A percentile compares a stretch with the other conserved stretches of the same genome.
Evolutionary conservation across 2,329 filamentous ascomycete genomes (phyloP).

Genomic region (Graphiopsis chlorocephala): DNA sequence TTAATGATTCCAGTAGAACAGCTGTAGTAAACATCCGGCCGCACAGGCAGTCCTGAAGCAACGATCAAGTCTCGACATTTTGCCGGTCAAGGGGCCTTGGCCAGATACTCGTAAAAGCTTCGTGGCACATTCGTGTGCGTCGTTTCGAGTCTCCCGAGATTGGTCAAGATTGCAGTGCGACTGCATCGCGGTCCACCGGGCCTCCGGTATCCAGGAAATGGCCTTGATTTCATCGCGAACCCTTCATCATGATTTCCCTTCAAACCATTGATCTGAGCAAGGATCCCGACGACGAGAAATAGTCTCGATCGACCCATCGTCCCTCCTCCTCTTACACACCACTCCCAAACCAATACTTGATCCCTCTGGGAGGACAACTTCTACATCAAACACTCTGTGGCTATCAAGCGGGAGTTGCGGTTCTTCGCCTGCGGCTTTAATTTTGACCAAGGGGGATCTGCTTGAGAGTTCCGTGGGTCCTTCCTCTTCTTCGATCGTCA

Average conservation of each 20-base stretch:
- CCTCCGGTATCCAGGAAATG: neutral
- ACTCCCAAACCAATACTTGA: neutral
- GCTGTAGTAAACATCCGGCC: too few relatives aligned
- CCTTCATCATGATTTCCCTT: neutral
- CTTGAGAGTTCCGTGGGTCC: neutral
- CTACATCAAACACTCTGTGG: neutral
- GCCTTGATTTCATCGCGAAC: neutral
- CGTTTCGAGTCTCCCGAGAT: neutral
- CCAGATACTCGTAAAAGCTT: too few relatives aligned
- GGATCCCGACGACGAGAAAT: neutral
- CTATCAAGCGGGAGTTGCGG: neutral
- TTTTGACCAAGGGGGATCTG: neutral
- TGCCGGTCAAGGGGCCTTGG: neutral
- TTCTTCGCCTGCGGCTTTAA: neutral
- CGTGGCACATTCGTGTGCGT: neutral
- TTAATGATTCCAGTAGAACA: too few relatives aligned
- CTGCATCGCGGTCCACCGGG: neutral
- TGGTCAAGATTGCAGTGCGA: neutral
- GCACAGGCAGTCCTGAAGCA: too few relatives aligned
- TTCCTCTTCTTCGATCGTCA: constrained; percentile 27
- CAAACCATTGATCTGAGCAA: neutral
- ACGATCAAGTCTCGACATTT: too few relatives aligned
- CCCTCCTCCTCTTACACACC: constrained; percentile 11
- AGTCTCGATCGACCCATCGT: neutral
- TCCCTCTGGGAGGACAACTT: constrained; percentile 6